Evolutionary conservation across 495 filamentous ascomycete genomes (phyloP), one percentile per base, ranked within the genome.

Genomic region (Penicillium malachiteum): DNA sequence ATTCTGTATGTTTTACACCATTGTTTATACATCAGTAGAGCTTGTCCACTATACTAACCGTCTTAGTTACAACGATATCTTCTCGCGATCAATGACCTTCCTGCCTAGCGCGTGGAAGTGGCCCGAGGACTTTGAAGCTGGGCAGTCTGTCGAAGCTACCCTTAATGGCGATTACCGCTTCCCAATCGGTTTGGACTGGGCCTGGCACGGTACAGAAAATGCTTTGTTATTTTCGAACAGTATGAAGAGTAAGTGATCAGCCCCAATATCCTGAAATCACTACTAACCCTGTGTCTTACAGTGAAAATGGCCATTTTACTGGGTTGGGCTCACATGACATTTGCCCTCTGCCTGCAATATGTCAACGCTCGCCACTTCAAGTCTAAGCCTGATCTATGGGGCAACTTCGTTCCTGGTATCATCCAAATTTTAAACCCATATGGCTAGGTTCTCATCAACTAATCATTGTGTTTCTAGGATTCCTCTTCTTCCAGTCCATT

Each of bases 281-380:
- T 26, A 26, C 21, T 26, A 26, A 26, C 1, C 21, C 4, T 26
- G 4, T 2, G 21, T 26, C 21, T 26, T 26, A 26, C 21, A 26
- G 97, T 99, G 94, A 99, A 99, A 81, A 88, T 98, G 70, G 92
- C 88, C 78, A 95, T 99, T 66, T 77, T 97, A 54, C 78, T 99
- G 62, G 94, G 94, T 48, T 99, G 94, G 94, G 81, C 82, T 56
- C 93, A 97, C 73, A 98, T 98, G 94, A 97, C 94, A 11, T 98
- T 94, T 70, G 96, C 95, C 38, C 84, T 99, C 54, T 90, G 88
- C 78, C 84, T 96, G 57, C 90, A 95, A 37, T 91, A 88, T 68
- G 81, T 96, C 78, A 99, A 99, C 61, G 91, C 91, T 43, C 86
- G 89, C 14, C 89, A 96, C 67, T 99, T 97, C 81, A 92, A 93